A percentile compares a stretch with the other conserved stretches of the same genome.
phyloP scores from a whole-genome alignment of 2,329 filamentous ascomycete species.

The Penicillium sp. region DNA sequence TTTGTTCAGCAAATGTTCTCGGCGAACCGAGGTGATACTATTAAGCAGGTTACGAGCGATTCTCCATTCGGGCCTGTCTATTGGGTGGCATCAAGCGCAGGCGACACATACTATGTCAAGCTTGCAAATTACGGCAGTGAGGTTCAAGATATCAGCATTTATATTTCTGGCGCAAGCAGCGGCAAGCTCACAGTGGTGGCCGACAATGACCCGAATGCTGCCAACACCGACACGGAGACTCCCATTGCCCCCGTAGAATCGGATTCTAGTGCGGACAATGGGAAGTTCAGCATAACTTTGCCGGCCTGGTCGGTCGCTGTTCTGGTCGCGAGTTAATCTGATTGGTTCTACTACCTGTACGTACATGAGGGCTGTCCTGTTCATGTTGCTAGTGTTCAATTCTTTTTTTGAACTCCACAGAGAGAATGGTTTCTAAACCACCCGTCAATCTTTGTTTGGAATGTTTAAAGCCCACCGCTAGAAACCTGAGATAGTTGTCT shows the following conservation, averaged over 20 bases:
- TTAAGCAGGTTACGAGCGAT: conserved; percentile 26
- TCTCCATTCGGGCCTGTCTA: conserved; percentile 31
- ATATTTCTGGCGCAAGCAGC: conserved; percentile 16
- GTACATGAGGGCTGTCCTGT: too few relatives aligned
- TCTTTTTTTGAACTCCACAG: too few relatives aligned
- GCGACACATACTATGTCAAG: conserved; percentile 26
- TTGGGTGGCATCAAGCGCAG: conserved; percentile 32
- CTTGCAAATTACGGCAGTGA: conserved; percentile 29
- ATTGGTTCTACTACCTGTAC: too few relatives aligned
- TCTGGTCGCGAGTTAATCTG: conserved; percentile 14
- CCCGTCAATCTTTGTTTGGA: too few relatives aligned
- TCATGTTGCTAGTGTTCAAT: too few relatives aligned
- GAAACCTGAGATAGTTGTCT: too few relatives aligned
- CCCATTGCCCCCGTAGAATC: conserved; percentile 16
- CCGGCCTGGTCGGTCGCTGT: conserved; percentile 28
- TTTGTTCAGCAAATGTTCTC: conserved; percentile 36
- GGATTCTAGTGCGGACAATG: conserved; percentile 12
- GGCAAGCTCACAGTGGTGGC: conserved; percentile 24
- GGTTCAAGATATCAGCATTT: conserved; percentile 25
- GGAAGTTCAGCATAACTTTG: conserved; percentile 21
- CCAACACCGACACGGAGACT: conserved; percentile 16
- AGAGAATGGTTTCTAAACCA: too few relatives aligned
- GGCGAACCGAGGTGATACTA: conserved; percentile 26
- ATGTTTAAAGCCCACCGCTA: too few relatives aligned
- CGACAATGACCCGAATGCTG: conserved; percentile 21